A percentile compares a stretch with the other conserved stretches of the same genome.
phyloP scores from a whole-genome alignment of 345 rosid genomes.

The Chamaenerion angustifolium region DNA sequence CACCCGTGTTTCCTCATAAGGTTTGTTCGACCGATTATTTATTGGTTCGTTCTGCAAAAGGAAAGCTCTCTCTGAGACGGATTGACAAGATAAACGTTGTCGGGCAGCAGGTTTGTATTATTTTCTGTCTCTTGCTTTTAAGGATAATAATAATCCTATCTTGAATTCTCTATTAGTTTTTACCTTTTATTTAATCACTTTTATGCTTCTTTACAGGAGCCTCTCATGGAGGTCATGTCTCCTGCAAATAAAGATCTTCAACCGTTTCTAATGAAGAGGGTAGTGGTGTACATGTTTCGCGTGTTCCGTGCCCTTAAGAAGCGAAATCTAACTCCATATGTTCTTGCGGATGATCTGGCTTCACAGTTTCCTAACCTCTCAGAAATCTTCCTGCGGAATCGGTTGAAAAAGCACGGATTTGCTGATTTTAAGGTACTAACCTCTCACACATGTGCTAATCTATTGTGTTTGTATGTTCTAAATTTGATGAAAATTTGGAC shows the following conservation, averaged over 20 bases:
- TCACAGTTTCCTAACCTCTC: slow-evolving; percentile 54
- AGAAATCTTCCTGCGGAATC: slow-evolving; percentile 52
- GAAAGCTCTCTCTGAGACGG: slow-evolving; percentile 87
- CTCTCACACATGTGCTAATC: too few relatives aligned
- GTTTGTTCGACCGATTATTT: slow-evolving; percentile 77
- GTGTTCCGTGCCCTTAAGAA: slow-evolving; percentile 55
- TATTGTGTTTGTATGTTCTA: too few relatives aligned
- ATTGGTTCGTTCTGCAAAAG: slow-evolving; percentile 85
- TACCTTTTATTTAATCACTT: slow-evolving; percentile 8
- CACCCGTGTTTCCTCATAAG: slow-evolving; percentile 77
- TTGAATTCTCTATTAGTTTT: neutral
- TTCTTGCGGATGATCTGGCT: slow-evolving; percentile 58
- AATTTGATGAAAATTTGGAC: too few relatives aligned
- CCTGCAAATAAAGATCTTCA: slow-evolving; percentile 78
- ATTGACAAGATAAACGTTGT: slow-evolving; percentile 81
- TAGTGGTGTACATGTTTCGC: slow-evolving; percentile 68
- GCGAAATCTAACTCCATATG: slow-evolving; percentile 39
- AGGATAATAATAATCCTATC: neutral
- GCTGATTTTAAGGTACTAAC: slow-evolving; percentile 40
- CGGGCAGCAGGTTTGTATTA: slow-evolving; percentile 74
- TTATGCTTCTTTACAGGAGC: slow-evolving; percentile 35
- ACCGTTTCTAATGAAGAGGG: slow-evolving; percentile 52
- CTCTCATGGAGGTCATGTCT: slow-evolving; percentile 84
- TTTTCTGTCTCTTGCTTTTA: neutral
- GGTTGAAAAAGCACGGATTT: slow-evolving; percentile 56